Evolutionary conservation across 345 rosid species (phyloP), one percentile per base, ranked within the genome.

Genomic region (Schrenkiella parvula): DNA sequence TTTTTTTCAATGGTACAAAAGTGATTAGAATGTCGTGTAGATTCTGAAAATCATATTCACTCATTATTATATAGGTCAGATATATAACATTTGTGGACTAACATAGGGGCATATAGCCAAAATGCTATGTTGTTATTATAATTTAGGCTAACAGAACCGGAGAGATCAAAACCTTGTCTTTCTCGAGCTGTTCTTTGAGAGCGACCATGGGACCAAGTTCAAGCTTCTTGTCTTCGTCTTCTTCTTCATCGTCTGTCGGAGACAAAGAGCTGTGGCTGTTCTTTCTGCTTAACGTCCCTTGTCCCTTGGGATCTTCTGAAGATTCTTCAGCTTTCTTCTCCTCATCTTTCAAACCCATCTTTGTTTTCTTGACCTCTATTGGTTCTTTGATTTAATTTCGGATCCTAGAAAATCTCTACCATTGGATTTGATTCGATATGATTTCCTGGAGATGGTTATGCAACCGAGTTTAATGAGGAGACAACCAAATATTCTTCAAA

Each of bases 131-230:
- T 11, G 17, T 11, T 43, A 37, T 23, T 28, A 18, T 52, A 71
- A 52, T 50, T 1, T 31, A 41, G 54, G 29, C 12, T 23, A 34
- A 28, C 13, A 37, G 18, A 46, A 53, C 19, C 21, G 37, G 41
- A 25, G 66, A 34, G 38, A 46, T 25, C 18, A 28, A 65, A 48
- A 73, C 79, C 79, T 75, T 75, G 69, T 75, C 74, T 31, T 74
- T 78, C 64, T 81, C 80, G 31, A 78, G 75, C 42, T 81, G 82
- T 57, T 81, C 84, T 67, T 62, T 81, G 15, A 81, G 84, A 59
- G 78, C 79, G 13, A 74, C 21, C 66, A 70, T 79, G 72, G 82
- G 82, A 67, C 84, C 84, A 42, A 81, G 60, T 7, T 78, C 78
- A 56, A 60, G 59, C 50, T 66, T 74, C 72, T 15, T 64, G 39